Evolutionary conservation across 1,284 basidiomycete species (phyloP), one percentile per base, ranked within the genome.

Genomic region (Irpex rosettiformis): DNA sequence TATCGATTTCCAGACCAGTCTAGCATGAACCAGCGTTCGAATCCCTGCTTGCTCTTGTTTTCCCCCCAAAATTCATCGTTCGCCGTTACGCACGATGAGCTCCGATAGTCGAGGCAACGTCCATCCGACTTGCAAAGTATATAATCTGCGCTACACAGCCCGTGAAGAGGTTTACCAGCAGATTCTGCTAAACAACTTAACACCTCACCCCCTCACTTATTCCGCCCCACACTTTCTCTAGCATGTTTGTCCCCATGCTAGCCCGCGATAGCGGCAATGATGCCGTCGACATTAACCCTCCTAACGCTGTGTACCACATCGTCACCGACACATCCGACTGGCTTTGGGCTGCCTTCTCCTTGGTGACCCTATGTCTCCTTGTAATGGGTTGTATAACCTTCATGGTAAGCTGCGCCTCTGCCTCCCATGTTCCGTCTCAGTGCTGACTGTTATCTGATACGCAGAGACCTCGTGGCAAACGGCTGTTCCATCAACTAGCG

Each of bases 301-400:
- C 63, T 22, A 42, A 60, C 47, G 65, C 63, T 22, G 24, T 22
- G 24, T 48, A 57, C 28, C 61, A 66, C 61, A 58, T 66, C 56
- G 62, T 58, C 54, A 60, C 59, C 30, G 52, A 63, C 55, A 63
- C 54, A 55, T 63, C 63, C 11, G 65, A 66, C 56, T 66, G 65
- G 65, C 63, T 66, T 42, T 66, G 65, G 65, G 65, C 65, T 28
- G 65, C 65, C 18, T 66, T 66, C 58, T 66, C 63, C 16, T n/a
- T 64, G n/a, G 56, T 66, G 21, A 48, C 62, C 2, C 28, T 63
- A 18, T 61, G 37, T 33, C 56, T 64, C 21, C 42, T 64, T 25
- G 54, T 60, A 13, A 58, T 58, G 40, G n/a, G 40, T 6, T 49
- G 33, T 47, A 45, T 64, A 28, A 61, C 60, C 4, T 56, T 64